Evolutionary conservation across 306 rosid genomes (phyloP), one percentile per base, ranked within the genome.

Genomic region (Ziziphus jujuba): DNA sequence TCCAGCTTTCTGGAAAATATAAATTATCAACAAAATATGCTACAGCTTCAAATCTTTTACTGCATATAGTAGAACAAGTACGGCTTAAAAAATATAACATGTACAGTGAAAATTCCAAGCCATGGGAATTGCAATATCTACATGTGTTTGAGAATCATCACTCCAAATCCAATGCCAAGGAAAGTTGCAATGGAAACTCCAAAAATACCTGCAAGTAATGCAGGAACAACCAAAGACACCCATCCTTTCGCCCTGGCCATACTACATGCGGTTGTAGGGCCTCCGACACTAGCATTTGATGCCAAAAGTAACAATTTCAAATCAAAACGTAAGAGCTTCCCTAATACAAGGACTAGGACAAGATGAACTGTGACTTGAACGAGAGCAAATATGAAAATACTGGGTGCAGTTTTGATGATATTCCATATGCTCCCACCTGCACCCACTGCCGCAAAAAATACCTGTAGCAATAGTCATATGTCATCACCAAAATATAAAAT

Each of bases 211-310:
- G 84, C 89, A 49, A 91, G 91, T 75, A 91, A 81, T 59, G 79
- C 86, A 76, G 89, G 91, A 83, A 86, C 91, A 62, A 84, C 90
- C 72, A 86, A 72, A 45, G 92, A 80, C 15, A 75, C 75, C 91
- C 91, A 88, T 5, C 89, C 87, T 73, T 84, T 79, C 14, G 96
- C 82, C 10, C 83, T 84, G 21, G 97, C 92, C 97, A 91, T 88
- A 25, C 92, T 89, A 79, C 93, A 84, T 19, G 97, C 89, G 20
- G 96, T 91, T 36, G 97, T 91, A 0, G 92, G 97, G 61, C 92
- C 91, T 52, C 95, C 95, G 35, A 91, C 67, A 13, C 84, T 88
- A 77, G 97, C 97, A 77, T 90, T 90, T 31, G 97, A 91, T 61
- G 95, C 92, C 74, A 88, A 36, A 56, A 87, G 87, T 61, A 81